Conservation (phyloP, 495 filamentous ascomycete species). For the Podospora comata region DNA sequence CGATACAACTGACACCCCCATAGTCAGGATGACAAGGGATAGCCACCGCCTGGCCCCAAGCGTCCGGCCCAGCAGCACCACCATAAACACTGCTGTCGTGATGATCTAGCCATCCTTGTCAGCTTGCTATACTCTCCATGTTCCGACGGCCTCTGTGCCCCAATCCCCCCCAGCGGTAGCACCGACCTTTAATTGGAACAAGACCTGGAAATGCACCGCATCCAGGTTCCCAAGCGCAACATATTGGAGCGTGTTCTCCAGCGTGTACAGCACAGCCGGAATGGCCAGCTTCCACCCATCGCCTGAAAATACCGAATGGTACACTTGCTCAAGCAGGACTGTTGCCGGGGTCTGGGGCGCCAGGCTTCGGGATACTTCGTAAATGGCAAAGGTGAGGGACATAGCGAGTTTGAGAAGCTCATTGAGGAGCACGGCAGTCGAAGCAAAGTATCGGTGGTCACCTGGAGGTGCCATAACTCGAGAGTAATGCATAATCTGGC, state of each 20-base stretch:
- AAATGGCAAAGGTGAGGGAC: constrained; percentile 79
- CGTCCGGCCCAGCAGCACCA: constrained; percentile 66
- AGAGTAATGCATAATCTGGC: constrained; percentile 85
- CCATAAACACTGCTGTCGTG: constrained; percentile 83
- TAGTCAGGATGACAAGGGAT: constrained; percentile 71
- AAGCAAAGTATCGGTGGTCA: constrained; percentile 85
- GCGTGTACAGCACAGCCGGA: constrained; percentile 81
- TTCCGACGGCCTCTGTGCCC: too few relatives aligned
- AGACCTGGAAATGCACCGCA: constrained; percentile 86
- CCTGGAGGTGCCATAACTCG: constrained; percentile 79
- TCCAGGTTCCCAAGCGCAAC: constrained; percentile 87
- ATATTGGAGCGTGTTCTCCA: constrained; percentile 91
- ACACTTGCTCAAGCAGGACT: constrained; percentile 75
- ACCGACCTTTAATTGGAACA: constrained; percentile 76
- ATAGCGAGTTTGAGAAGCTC: constrained; percentile 88
- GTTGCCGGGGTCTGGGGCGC: constrained; percentile 74
- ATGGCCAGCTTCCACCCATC: constrained; percentile 96
- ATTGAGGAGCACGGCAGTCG: constrained; percentile 90
- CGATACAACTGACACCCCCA: constrained; percentile 85
- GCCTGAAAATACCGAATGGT: constrained; percentile 75
- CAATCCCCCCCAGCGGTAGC: too few relatives aligned
- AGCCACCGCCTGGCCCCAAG: constrained; percentile 73
- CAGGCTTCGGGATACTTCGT: constrained; percentile 74
- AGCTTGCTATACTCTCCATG: not conserved
- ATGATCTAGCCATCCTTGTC: constrained; percentile 53